Evolutionary conservation across 2,329 filamentous ascomycete genomes (phyloP), one percentile per base, ranked within the genome.

Genomic region (Fusarium piperis): DNA sequence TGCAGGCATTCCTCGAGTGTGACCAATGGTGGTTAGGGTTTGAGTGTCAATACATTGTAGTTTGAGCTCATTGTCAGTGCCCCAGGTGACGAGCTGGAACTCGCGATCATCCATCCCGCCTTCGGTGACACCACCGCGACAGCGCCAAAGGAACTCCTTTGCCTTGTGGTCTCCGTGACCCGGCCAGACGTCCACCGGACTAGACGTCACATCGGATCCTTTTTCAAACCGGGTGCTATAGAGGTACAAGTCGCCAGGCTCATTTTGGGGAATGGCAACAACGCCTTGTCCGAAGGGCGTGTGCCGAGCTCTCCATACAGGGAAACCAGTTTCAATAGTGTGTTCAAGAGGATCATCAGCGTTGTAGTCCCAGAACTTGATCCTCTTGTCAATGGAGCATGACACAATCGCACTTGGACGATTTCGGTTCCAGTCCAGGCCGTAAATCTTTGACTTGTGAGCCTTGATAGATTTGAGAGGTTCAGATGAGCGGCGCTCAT

Each of bases 1-100:
- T 20, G 91, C 88, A 4, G 87, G 86, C 58, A 85, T 87, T 6
- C 93, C 94, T 78, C 91, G 94, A 51, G 89, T 85, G 78, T 93
- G 93, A 4, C 93, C 94, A 16, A 97, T 91, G 2, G 88, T 85
- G 64, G 89, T 85, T 1, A 96, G 84, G 32, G 91, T 84, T 28
- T 90, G 84, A 1, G 89, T 83, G 41, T 93, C 88, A 20, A 94
- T 88, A 53, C 90, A 91, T 78, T 97, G 93, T 30, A 98, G 85
- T 55, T 93, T 91, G 32, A 98, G 85, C 76, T 94, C 89, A 72
- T 92, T 93, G 79, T 98, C 95, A 55, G 93, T 91, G 28, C 94
- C 94, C 95, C 95, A 98, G 0, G 95, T 95, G 0, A 98, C 93
- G 18, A 98, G 86, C 79, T 98, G 95, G 71, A 97, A 98, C 59